Evolutionary conservation across 148 eudicot species (phyloP), one percentile per base, ranked within the genome.

Genomic region (Bassia scoparia): DNA sequence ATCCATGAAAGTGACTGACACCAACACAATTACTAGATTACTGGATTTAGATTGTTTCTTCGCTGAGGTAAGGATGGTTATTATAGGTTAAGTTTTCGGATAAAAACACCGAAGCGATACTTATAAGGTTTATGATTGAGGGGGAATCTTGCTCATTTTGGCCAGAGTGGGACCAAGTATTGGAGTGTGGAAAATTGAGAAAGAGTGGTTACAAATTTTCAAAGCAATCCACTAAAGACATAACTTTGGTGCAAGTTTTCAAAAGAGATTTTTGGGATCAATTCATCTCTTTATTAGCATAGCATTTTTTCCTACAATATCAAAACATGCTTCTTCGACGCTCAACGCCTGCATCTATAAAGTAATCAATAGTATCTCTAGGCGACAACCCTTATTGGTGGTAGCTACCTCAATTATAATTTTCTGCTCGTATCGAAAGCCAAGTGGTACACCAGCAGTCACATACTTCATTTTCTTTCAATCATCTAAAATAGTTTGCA

Each of bases 211-310:
- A 24, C 60, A 62, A 49, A 27, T 29, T 61, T 78, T 60, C 72
- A 66, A 73, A 59, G 3, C 5, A 58, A 46, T 68, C 63, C 77
- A 79, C 62, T 68, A 62, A 23, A 53, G 61, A 29, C 55, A 61
- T 34, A 60, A 68, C 48, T 68, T 73, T 41, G 69, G 69, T 68
- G 31, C 81, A 79, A 17, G 58, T 74, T 73, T 79, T 69, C 74
- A 68, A 74, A 73, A 78, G 77, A 78, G 60, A 78, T 73, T 68
- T 52, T 20, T 61, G 38, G 81, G 64, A 79, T 79, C 81, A 68
- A 68, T 73, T 79, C 74, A 77, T 74, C 59, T 30, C 21, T 55
- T 75, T 67, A 31, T 55, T 21, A n/a, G n/a, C n/a, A n/a, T 48
- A 2, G 10, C 24, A 18, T 35, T 71, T 26, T 13, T 55, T 63